phyloP scores from a whole-genome alignment of 306 rosid genomes.

The Vicia faba region DNA sequence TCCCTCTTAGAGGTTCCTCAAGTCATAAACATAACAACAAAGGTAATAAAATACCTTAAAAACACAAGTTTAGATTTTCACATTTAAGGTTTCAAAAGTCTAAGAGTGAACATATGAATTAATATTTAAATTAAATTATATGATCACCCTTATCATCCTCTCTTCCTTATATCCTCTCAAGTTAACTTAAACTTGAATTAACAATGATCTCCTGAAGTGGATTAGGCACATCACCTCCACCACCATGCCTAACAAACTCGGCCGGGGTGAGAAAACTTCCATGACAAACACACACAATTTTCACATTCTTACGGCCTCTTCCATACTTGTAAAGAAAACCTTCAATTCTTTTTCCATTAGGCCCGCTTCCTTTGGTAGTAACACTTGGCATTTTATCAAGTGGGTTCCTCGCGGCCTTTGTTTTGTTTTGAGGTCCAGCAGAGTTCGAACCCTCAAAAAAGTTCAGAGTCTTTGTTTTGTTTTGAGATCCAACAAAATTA shows the following conservation, averaged over 20 bases:
- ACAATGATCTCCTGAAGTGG: constrained; percentile 79
- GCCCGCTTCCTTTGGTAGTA: constrained; percentile 61
- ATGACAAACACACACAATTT: constrained; percentile 77
- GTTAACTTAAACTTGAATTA: constrained; percentile 36
- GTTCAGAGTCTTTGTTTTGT: constrained; percentile 10
- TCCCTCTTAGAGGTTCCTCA: neutral
- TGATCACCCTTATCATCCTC: constrained; percentile 2
- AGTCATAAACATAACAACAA: neutral
- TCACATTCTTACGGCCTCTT: constrained; percentile 68
- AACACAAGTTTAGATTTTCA: neutral
- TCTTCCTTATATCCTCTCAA: constrained; percentile 1
- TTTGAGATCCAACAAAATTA: constrained; percentile 14
- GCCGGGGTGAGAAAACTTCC: constrained; percentile 74
- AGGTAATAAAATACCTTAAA: neutral
- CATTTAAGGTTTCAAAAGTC: neutral
- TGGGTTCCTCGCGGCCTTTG: constrained; percentile 48
- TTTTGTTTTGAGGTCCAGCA: constrained; percentile 22
- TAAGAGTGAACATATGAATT: constrained; percentile 10
- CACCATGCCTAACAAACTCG: constrained; percentile 81
- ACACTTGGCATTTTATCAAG: constrained; percentile 76
- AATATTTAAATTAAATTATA: neutral
- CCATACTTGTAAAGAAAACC: constrained; percentile 78
- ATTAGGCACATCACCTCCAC: constrained; percentile 61
- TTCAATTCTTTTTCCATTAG: constrained; percentile 62
- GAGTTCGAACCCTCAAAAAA: too few species aligned